Conservation (phyloP, 1,284 basidiomycete species). For the Paramarasmius palmivorus region DNA sequence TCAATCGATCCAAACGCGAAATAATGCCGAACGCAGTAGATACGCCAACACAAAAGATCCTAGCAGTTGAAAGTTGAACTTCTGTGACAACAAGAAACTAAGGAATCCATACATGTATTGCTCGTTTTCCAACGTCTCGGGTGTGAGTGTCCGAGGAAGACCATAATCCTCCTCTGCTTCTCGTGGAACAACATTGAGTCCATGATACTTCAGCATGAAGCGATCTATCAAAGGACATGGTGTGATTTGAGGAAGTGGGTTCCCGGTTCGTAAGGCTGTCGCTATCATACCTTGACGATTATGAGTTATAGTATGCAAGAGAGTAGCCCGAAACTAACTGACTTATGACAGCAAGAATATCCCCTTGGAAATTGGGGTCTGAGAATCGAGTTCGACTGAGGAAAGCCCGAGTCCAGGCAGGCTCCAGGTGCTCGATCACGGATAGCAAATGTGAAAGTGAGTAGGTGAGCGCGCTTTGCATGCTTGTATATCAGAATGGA, state of each 20-base stretch:
- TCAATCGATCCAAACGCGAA: slow-evolving; percentile 66
- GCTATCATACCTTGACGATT: slow-evolving; percentile 60
- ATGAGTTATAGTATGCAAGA: neutral
- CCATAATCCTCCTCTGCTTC: slow-evolving; percentile 72
- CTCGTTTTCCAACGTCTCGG: slow-evolving; percentile 66
- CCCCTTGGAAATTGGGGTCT: slow-evolving; percentile 83
- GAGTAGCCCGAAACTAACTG: slow-evolving; percentile 22
- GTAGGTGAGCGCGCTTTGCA: slow-evolving; percentile 55
- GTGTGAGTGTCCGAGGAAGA: slow-evolving; percentile 60
- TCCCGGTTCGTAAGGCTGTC: slow-evolving; percentile 72
- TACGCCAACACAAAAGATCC: slow-evolving; percentile 76
- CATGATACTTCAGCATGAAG: slow-evolving; percentile 63
- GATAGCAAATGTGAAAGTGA: slow-evolving; percentile 66
- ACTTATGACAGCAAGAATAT: slow-evolving; percentile 81
- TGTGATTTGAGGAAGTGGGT: slow-evolving; percentile 83
- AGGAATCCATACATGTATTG: slow-evolving; percentile 60
- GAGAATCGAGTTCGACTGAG: slow-evolving; percentile 74
- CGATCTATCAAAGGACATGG: slow-evolving; percentile 81
- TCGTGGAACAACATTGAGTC: slow-evolving; percentile 62
- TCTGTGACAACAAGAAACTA: slow-evolving; percentile 1
- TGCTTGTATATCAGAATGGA: neutral
- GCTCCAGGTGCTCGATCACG: slow-evolving; percentile 64
- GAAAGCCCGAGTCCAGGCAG: slow-evolving; percentile 75
- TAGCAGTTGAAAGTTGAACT: slow-evolving; percentile 23
- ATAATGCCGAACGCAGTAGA: slow-evolving; percentile 69